A percentile compares a stretch with the other conserved stretches of the same genome.
Conservation (phyloP, 2,329 filamentous ascomycete species). For the Cladosporium velox region DNA sequence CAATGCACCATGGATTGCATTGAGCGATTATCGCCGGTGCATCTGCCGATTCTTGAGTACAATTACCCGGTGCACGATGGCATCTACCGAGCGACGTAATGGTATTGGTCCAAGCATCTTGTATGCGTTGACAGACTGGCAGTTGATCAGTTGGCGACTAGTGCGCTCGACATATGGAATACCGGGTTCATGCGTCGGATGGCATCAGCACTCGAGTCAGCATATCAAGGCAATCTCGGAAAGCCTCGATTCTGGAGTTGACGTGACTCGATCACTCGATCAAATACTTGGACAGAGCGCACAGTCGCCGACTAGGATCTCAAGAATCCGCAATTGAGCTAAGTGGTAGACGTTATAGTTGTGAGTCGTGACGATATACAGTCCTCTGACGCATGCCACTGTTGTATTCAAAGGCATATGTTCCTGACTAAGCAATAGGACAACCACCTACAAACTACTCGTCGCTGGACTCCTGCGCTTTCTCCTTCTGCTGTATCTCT, state of each 20-base stretch:
- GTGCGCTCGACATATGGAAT: not conserved
- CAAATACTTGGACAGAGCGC: not conserved
- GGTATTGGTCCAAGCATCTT: not conserved
- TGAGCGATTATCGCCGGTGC: not conserved
- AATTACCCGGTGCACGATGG: not conserved
- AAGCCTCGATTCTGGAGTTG: not conserved
- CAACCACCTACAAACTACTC: not conserved
- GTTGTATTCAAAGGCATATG: not conserved
- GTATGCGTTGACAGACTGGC: not conserved
- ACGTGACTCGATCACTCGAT: not conserved
- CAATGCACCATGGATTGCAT: not conserved
- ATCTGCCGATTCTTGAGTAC: not conserved
- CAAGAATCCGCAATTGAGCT: not conserved
- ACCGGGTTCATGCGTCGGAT: not conserved
- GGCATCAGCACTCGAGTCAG: not conserved
- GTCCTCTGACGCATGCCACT: not conserved
- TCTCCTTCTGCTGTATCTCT: not conserved
- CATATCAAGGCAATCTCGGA: not conserved
- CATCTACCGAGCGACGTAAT: not conserved
- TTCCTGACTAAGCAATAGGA: not conserved
- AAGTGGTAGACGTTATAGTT: not conserved
- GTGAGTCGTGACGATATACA: not conserved
- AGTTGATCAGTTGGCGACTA: not conserved
- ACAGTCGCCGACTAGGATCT: not conserved
- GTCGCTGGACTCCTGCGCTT: not conserved